Conservation (phyloP, 2,329 filamentous ascomycete genomes). For the Aspergillus sp. region DNA sequence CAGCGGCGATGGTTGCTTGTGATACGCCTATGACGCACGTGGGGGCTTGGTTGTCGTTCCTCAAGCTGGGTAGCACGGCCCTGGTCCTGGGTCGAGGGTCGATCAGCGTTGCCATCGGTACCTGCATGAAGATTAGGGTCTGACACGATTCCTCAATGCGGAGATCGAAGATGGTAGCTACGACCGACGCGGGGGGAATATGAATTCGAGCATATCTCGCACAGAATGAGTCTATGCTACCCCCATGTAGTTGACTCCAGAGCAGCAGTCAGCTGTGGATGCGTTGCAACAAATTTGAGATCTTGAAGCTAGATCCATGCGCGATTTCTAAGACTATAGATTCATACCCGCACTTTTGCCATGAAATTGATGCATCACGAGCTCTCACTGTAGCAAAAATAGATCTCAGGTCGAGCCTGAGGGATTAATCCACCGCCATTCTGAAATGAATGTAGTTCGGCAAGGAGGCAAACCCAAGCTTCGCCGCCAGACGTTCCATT, state of each 20-base stretch:
- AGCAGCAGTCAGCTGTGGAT: background rate
- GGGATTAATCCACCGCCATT: background rate
- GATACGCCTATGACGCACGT: constrained; percentile 11
- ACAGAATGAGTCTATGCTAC: background rate
- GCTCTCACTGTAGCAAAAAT: background rate
- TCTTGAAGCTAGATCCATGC: background rate
- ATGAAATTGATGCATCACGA: background rate
- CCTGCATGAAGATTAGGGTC: constrained; percentile 18
- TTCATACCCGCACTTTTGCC: background rate
- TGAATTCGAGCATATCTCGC: background rate
- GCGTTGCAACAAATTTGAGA: background rate
- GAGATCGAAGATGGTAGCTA: background rate
- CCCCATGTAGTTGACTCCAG: background rate
- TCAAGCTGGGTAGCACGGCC: constrained; percentile 2
- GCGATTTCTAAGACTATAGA: background rate
- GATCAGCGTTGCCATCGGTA: constrained; percentile 12
- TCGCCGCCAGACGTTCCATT: background rate
- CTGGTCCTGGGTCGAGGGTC: background rate
- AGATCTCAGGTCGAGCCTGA: background rate
- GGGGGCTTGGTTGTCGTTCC: constrained; percentile 4
- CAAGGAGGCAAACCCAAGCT: background rate
- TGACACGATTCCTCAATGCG: background rate
- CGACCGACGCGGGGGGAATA: background rate
- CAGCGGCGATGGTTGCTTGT: constrained; percentile 3
- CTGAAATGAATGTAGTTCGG: background rate